These are phyloP conservation scores for Schoenoplectus triqueter DNA, from an alignment of 202 grass and related monocot genomes.

Conservation along the genomic window DNA sequence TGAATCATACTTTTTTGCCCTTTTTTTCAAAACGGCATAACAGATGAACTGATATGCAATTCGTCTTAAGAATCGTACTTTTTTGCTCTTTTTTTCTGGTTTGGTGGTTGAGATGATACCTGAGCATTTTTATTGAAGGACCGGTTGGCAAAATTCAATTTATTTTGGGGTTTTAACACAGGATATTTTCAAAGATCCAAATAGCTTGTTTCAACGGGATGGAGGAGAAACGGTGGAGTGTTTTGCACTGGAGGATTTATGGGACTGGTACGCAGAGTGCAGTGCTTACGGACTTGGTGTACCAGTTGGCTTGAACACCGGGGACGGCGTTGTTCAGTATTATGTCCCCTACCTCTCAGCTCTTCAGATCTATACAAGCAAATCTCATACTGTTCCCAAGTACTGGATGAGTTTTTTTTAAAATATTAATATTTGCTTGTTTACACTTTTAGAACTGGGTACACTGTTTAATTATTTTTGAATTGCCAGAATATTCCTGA, in stretches of 20 bases:
- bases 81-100: too few species aligned
- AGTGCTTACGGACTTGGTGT: slow-evolving; percentile 65
- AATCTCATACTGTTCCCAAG: slow-evolving; percentile 43
- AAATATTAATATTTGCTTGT: slow-evolving; percentile 6
- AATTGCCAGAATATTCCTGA: neutral
- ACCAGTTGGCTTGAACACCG: slow-evolving; percentile 47
- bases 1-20: too few species aligned
- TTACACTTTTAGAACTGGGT: neutral
- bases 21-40: too few species aligned
- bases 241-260: slow-evolving; percentile 63
- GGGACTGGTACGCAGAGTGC: slow-evolving; percentile 64
- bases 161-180: slow-evolving; percentile 34
- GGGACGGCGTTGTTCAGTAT: slow-evolving; percentile 50
- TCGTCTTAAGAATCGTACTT: too few species aligned
- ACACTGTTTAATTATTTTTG: neutral
- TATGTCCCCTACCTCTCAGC: slow-evolving; percentile 74
- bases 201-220: slow-evolving; percentile 49
- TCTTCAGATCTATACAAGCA: slow-evolving; percentile 77
- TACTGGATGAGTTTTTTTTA: neutral
- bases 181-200: slow-evolving; percentile 46
- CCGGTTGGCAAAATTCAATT: slow-evolving; percentile 32
- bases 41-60: too few species aligned
- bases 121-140: slow-evolving; percentile 20
- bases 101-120: too few species aligned
- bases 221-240: slow-evolving; percentile 47